Conservation (phyloP, 495 filamentous ascomycete species). For the Penicillium paxilli region DNA sequence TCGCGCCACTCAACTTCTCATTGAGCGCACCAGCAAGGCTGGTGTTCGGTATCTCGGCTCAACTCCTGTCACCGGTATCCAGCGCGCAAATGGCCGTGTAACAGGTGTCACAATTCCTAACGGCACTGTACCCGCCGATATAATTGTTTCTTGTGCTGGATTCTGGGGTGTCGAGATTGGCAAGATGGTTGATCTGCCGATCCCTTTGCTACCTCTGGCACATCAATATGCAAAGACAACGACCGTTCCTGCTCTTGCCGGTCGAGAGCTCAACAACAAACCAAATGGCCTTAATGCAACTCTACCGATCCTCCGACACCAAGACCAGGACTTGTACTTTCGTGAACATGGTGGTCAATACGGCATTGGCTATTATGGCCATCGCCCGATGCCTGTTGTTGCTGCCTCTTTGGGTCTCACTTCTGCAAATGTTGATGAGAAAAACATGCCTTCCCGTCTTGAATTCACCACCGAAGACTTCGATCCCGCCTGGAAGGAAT, state of each 20-base stretch:
- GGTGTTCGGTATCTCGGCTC: conserved; percentile 47
- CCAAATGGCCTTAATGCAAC: conserved; percentile 41
- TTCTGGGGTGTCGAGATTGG: conserved; percentile 57
- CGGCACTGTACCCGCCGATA: conserved; percentile 44
- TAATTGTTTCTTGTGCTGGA: conserved; percentile 52
- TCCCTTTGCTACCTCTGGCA: conserved; percentile 50
- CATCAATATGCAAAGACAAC: conserved; percentile 56
- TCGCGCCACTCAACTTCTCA: conserved; percentile 48
- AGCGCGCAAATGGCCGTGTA: conserved; percentile 29
- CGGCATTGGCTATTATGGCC: conserved; percentile 55
- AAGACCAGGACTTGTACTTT: conserved; percentile 55
- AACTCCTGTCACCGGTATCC: conserved; percentile 48
- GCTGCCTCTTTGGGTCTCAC: conserved; percentile 43
- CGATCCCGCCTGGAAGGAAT: conserved; percentile 47
- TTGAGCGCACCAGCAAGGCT: conserved; percentile 44
- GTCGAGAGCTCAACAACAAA: conserved; percentile 27
- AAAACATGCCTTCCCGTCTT: conserved; percentile 53
- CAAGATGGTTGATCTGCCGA: conserved; percentile 47
- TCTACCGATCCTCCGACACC: conserved; percentile 49
- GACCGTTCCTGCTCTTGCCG: conserved; percentile 30
- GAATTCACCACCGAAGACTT: conserved; percentile 51
- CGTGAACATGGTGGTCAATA: conserved; percentile 53
- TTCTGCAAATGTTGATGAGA: conserved; percentile 44
- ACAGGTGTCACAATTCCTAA: conserved; percentile 44
- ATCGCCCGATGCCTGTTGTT: conserved; percentile 50